Base-by-base conservation (phyloP, 2,329 filamentous ascomycete genomes). In the Graphilbum fragrans region DNA sequence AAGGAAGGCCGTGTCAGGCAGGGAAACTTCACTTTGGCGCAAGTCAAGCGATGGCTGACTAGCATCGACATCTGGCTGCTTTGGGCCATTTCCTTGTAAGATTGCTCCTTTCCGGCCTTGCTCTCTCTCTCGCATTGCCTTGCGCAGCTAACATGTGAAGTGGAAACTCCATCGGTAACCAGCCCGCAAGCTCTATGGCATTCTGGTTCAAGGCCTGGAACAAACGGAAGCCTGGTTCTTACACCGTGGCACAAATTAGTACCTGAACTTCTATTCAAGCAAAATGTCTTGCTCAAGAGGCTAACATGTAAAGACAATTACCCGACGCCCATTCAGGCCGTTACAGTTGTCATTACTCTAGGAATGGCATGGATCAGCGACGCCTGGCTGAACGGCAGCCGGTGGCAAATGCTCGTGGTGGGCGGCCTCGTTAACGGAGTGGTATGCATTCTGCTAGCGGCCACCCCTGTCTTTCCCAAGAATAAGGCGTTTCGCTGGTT, bases 171-270 rank as follows among this genome's bases (percentile, higher is more conserved):
- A 41, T 45, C 25, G 33, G 37, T 14, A 27, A 39, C 37, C 43
- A 45, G 38, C 43, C 43, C 14, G 20, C 43, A 11, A 23, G 19
- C 3, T 41, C 46, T 5, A 47, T 47, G 43, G 41, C 44, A 1
- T 47, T 41, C 23, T 47, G 46, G 46, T 37, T 47, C 18, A 47
- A 47, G 37, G 46, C 43, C 1, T 47, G 46, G 46, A 47, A 45
- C 37, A 46, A 42, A 19, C 37, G 43, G 27, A 39, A 35, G 31
- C 43, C 43, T 1, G 23, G 21, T 6, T 43, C 43, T 3, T 47
- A 43, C 32, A 45, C 43, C 3, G 46, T 47, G 3, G 27, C 41
- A 2, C 38, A 47, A 20, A 47, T 47, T 22, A 46, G 41, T 44
- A 33, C 4, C 36, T n/a, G n/a, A 17, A 14, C 3, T 12, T 11